Conservation (phyloP, 345 rosid genomes). For the Noccaea bulbosa region DNA sequence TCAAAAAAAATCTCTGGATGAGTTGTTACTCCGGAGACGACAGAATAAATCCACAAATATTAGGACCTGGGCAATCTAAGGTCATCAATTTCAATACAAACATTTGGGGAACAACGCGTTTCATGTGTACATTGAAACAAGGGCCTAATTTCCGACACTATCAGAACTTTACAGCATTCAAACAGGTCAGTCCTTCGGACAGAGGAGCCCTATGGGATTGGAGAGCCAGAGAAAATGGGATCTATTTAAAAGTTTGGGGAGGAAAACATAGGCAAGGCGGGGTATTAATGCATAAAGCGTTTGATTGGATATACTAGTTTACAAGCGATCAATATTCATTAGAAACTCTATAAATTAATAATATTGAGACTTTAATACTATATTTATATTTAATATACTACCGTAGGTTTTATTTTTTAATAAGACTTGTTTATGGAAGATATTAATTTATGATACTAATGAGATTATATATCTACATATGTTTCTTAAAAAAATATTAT, state of each 20-base stretch:
- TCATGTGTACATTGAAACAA: slow-evolving; percentile 31
- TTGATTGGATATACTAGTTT: background rate
- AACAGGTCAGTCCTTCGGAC: background rate
- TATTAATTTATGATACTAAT: too few relatives aligned
- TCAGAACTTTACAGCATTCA: slow-evolving; percentile 20
- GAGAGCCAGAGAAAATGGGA: slow-evolving; percentile 35
- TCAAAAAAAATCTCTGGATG: background rate
- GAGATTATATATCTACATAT: too few relatives aligned
- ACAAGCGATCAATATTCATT: background rate
- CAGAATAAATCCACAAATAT: background rate
- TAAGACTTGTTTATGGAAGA: too few relatives aligned
- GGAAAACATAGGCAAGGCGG: too few relatives aligned
- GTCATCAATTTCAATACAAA: background rate
- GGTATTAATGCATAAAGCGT: background rate
- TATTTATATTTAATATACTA: too few relatives aligned
- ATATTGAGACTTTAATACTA: too few relatives aligned
- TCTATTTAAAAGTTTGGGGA: background rate
- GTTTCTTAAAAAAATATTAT: too few relatives aligned
- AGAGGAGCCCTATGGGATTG: slow-evolving; percentile 30
- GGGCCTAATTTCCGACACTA: slow-evolving; percentile 7
- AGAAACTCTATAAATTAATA: too few relatives aligned
- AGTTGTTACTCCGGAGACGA: slow-evolving; percentile 9
- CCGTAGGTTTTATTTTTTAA: too few relatives aligned
- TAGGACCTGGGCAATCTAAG: background rate
- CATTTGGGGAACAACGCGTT: background rate